Evolutionary conservation across 495 filamentous ascomycete genomes (phyloP), one percentile per base, ranked within the genome.

Genomic region (Extremus antarcticus): DNA sequence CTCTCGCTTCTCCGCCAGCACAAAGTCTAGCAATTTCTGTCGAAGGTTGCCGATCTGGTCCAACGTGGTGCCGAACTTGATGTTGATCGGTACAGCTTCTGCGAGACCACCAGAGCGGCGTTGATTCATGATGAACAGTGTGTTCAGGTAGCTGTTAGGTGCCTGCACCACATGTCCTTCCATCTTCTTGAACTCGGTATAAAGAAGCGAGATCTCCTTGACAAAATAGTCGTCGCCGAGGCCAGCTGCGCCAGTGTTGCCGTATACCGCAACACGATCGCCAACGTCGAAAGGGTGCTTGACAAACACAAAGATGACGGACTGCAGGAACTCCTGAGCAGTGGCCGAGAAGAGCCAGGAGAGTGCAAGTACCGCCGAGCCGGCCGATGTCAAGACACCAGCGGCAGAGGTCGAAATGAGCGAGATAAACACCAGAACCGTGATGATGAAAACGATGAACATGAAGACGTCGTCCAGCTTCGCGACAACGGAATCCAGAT

Each of bases 231-330:
- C 90, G 65, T 96, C 90, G 22, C 90, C 89, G 17, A 77, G 75
- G 66, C 88, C 77, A 16, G 76, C 63, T 23, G 82, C 75, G 55
- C 91, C 92, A 0, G 91, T 83, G 65, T 94, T 95, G 43, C 89
- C 89, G 62, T 95, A 95, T 25, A 97, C 78, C 19, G 86, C 87
- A 1, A 97, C 88, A 51, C 91, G 82, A 68, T 97, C 91, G 57
- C 91, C 91, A 15, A 96, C 92, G 67, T 97, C 92, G 61, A 96
- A 97, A 3, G 91, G 91, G 67, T 97, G 91, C 73, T 97, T 97
- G 65, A 97, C 86, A 62, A 97, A 95, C 56, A 97, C 90, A 63
- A 97, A 97, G 58, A 95, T 85, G 59, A 91, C 77, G 1, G 88
- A 94, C 64, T 94, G 80, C 1, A 96, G 76, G 59, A 96, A 95